phyloP scores from a whole-genome alignment of 306 rosid species.

The Rosa rugosa region DNA sequence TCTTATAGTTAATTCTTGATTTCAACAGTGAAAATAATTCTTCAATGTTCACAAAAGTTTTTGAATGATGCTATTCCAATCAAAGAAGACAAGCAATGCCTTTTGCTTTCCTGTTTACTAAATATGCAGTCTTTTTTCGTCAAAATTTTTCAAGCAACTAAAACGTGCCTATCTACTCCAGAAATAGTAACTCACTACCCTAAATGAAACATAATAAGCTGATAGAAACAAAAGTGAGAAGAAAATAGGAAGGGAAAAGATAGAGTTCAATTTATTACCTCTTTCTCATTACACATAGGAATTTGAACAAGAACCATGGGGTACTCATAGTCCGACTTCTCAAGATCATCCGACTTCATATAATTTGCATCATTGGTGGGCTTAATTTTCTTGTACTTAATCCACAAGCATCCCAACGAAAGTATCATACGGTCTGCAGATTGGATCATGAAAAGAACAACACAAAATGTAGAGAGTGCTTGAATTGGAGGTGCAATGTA shows the following conservation, averaged over 20 bases:
- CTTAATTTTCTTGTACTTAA: constrained; percentile 72
- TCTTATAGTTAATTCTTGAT: not conserved
- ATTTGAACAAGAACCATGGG: constrained; percentile 94
- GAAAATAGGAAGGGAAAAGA: not conserved
- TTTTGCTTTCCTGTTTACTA: not conserved
- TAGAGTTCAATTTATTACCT: constrained; percentile 50
- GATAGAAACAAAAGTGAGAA: not conserved
- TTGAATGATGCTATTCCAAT: not conserved
- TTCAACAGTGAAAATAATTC: not conserved
- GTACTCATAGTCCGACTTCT: constrained; percentile 54
- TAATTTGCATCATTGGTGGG: constrained; percentile 56
- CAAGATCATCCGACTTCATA: constrained; percentile 56
- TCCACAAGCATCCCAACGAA: constrained; percentile 86
- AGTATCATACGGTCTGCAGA: constrained; percentile 80
- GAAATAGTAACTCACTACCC: not conserved
- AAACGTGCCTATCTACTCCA: constrained; percentile 4
- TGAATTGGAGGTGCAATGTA: constrained; percentile 78
- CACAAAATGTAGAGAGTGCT: constrained; percentile 79
- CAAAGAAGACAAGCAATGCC: constrained; percentile 8
- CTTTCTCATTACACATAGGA: constrained; percentile 94
- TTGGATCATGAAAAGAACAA: constrained; percentile 81
- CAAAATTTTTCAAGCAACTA: constrained; percentile 11
- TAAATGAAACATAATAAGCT: not conserved
- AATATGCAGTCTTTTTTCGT: constrained; percentile 2
- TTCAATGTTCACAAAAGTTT: not conserved